phyloP scores from a whole-genome alignment of 2,329 filamentous ascomycete species.

The Curvularia spicifera region DNA sequence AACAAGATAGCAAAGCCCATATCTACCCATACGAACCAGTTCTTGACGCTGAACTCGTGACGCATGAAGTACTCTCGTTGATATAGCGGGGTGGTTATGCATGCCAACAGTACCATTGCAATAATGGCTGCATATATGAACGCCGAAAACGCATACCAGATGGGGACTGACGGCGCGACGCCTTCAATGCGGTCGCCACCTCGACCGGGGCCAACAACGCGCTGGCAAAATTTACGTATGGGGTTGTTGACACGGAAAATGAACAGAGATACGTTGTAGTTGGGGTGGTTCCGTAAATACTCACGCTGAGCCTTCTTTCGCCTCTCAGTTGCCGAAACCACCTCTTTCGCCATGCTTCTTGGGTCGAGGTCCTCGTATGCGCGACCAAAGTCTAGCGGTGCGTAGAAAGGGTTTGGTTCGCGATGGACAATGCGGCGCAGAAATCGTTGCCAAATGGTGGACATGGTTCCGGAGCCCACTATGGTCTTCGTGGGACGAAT shows the following conservation, averaged over 20 bases:
- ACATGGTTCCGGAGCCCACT: conserved; percentile 65
- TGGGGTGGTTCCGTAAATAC: conserved; percentile 84
- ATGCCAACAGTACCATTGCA: conserved; percentile 96
- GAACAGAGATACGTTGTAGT: conserved; percentile 91
- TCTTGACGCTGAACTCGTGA: conserved; percentile 66
- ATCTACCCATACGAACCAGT: conserved; percentile 97
- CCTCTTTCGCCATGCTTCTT: conserved; percentile 86
- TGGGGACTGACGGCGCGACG: conserved; percentile 81
- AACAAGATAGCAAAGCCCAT: conserved; percentile 88
- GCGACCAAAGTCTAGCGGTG: conserved; percentile 73
- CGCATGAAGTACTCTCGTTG: conserved; percentile 82
- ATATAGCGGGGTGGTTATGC: conserved; percentile 91
- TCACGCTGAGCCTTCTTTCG: conserved; percentile 89
- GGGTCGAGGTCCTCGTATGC: conserved; percentile 82
- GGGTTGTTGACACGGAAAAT: conserved; percentile 81
- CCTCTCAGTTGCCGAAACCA: conserved; percentile 80
- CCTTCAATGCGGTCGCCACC: conserved; percentile 88
- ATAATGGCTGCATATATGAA: conserved; percentile 94
- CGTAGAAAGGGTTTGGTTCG: conserved; percentile 95
- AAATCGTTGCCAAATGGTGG: conserved; percentile 67
- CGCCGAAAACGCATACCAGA: conserved; percentile 93
- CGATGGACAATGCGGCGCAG: conserved; percentile 63
- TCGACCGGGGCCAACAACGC: conserved; percentile 87
- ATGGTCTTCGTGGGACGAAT: conserved; percentile 50
- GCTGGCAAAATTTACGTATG: conserved; percentile 82